These are phyloP conservation scores for Blastobotrys ciferrii DNA, from an alignment of 1,139 yeast genomes.

Conservation along the genomic window DNA sequence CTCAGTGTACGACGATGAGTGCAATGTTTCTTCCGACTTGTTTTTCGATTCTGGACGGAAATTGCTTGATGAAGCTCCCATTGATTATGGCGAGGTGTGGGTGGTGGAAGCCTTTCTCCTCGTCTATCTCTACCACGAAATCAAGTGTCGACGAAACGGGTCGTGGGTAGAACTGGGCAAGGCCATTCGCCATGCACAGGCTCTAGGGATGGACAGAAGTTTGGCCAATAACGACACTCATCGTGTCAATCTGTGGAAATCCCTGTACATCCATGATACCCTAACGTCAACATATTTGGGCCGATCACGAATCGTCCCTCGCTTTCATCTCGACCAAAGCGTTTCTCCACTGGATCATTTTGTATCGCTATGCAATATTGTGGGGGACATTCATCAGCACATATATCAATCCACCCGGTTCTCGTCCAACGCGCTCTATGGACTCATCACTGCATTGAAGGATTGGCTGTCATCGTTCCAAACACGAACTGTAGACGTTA, in stretches of 20 bases:
- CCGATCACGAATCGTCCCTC: neutral
- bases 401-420: slow-evolving; percentile 1
- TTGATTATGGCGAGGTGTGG: slow-evolving; percentile 45
- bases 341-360: neutral
- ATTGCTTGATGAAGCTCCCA: slow-evolving; percentile 33
- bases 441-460: neutral
- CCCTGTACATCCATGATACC: slow-evolving; percentile 1
- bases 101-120: slow-evolving; percentile 45
- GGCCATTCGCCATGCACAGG: slow-evolving; percentile 36
- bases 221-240: neutral
- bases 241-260: neutral
- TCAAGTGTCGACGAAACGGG: slow-evolving; percentile 41
- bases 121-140: slow-evolving; percentile 42
- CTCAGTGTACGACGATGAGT: slow-evolving; percentile 2
- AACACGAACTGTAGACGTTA: neutral
- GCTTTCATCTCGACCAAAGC: neutral
- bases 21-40: slow-evolving; percentile 21
- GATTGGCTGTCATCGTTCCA: slow-evolving; percentile 3
- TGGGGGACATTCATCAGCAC: neutral
- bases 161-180: slow-evolving; percentile 43
- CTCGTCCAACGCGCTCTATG: neutral
- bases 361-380: neutral
- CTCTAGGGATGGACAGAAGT: slow-evolving; percentile 27
- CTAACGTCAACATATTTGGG: slow-evolving; percentile 1
- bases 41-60: slow-evolving; percentile 41